Evolutionary conservation across 139 green algal genomes (phyloP), one percentile per base, ranked within the genome.

Genomic region (Nannochloris sp.): DNA sequence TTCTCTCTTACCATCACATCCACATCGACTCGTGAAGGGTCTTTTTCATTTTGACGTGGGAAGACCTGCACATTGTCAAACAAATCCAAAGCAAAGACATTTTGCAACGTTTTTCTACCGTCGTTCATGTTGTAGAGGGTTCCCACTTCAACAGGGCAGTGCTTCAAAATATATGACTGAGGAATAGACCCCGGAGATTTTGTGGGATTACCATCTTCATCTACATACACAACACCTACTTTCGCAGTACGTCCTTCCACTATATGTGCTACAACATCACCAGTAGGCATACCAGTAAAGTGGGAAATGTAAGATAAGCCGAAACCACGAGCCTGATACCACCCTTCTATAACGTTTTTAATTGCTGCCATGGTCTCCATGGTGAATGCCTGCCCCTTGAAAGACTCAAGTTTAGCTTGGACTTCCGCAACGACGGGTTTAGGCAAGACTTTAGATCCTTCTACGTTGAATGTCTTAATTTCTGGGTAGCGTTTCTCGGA

Each of bases 21-120:
- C 54, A 94, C 83, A 15, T 89, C 77, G 15, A 95, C 72, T 23
- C 73, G 61, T 4, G 56, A 73, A 36, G 70, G 72, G 47, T 90
- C 73, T 25, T 65, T 60, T 24, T 83, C 69, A 53, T 86, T 78
- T 6, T 82, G 83, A 13, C 60, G 55, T 7, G 75, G 85, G 35
- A 86, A 62, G n/a, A 86, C 73, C 78, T 92, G 82, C 8, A 91
- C 82, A 62, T 90, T 92, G 59, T 90, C 85, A 60, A 92, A 93
- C 4, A 95, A 72, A 60, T 88, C 74, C 54, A 89, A 38, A 4
- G 71, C 67, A 67, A 88, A 89, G 6, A 95, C 80, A 77, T 89
- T 85, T 24, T 84, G 75, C 64, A 95, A 76, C 29, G 79, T 84
- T 54, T 78, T 85, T 13, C 75, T 78, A 19, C 73, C 85, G 37